phyloP scores from a whole-genome alignment of 768 basidiomycete species.

The Trametes coccinea region DNA sequence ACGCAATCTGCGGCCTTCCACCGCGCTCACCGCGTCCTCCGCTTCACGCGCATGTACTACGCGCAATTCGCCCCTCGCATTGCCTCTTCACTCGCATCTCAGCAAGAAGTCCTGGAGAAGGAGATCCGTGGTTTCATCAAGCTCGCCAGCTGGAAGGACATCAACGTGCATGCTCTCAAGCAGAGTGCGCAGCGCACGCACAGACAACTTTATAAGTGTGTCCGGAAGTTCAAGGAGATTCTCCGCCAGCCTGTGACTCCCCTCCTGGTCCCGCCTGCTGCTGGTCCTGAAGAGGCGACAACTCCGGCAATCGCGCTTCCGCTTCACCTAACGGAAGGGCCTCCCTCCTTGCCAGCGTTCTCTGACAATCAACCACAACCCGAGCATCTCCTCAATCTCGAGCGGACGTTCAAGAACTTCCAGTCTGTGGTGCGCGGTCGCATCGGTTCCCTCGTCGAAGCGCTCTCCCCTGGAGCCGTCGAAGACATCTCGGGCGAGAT shows the following conservation, averaged over 20 bases:
- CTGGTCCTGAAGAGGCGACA: neutral
- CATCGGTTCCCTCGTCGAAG: conserved; percentile 45
- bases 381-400: conserved; percentile 49
- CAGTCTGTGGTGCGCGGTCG: conserved; percentile 42
- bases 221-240: conserved; percentile 89
- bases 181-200: conserved; percentile 91
- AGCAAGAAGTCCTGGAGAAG: conserved; percentile 67
- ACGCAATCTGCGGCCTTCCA: conserved; percentile 1
- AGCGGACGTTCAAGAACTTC: conserved; percentile 53
- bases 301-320: neutral
- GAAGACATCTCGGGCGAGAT: conserved; percentile 64
- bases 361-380: conserved; percentile 20
- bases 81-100: conserved; percentile 47
- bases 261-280: neutral
- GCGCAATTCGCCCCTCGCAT: conserved; percentile 56
- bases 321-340: neutral
- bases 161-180: conserved; percentile 91
- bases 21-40: conserved; percentile 59
- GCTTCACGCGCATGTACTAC: conserved; percentile 63
- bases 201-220: conserved; percentile 84
- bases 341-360: conserved; percentile 4
- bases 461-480: conserved; percentile 42
- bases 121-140: conserved; percentile 86
- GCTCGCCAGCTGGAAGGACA: conserved; percentile 96
- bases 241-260: conserved; percentile 67